These are phyloP conservation scores for Talaromyces sp. DNA, from an alignment of 2,329 filamentous ascomycete species.

Conservation along the genomic window DNA sequence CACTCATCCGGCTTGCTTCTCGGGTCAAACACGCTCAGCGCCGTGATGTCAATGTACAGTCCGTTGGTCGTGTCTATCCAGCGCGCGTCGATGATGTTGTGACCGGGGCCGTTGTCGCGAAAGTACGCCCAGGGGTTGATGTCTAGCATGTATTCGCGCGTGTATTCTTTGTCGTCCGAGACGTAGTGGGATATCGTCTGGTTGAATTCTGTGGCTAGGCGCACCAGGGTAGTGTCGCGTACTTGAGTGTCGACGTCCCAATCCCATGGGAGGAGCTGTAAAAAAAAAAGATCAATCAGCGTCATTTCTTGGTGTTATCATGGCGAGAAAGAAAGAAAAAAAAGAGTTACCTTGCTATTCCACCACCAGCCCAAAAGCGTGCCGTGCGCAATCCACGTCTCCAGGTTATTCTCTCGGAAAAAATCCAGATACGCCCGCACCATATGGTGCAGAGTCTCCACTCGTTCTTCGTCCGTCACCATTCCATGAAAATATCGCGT, in stretches of 20 bases:
- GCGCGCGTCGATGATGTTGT: constrained; percentile 76
- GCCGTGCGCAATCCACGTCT: constrained; percentile 84
- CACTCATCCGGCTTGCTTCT: constrained; percentile 58
- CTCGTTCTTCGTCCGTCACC: constrained; percentile 61
- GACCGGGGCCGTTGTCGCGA: constrained; percentile 58
- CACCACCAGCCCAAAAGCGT: constrained; percentile 86
- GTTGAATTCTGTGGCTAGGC: constrained; percentile 63
- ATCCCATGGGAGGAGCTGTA: constrained; percentile 72
- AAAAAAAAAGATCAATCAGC: not conserved
- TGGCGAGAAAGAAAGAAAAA: not conserved
- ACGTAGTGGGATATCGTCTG: constrained; percentile 54
- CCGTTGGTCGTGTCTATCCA: constrained; percentile 75
- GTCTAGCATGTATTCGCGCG: constrained; percentile 64
- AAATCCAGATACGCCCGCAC: constrained; percentile 68
- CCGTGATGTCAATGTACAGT: constrained; percentile 80
- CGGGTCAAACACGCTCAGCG: constrained; percentile 62
- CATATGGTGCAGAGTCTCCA: constrained; percentile 62
- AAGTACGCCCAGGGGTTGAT: constrained; percentile 66
- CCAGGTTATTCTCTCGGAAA: constrained; percentile 59
- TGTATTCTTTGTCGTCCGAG: constrained; percentile 33
- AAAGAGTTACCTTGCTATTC: constrained; percentile 55
- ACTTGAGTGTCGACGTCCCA: constrained; percentile 81
- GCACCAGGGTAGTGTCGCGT: constrained; percentile 58
- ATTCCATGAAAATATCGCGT: constrained; percentile 60
- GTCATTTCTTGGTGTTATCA: not conserved